phyloP scores from a whole-genome alignment of 495 filamentous ascomycete species.

The Penicillium manginii region DNA sequence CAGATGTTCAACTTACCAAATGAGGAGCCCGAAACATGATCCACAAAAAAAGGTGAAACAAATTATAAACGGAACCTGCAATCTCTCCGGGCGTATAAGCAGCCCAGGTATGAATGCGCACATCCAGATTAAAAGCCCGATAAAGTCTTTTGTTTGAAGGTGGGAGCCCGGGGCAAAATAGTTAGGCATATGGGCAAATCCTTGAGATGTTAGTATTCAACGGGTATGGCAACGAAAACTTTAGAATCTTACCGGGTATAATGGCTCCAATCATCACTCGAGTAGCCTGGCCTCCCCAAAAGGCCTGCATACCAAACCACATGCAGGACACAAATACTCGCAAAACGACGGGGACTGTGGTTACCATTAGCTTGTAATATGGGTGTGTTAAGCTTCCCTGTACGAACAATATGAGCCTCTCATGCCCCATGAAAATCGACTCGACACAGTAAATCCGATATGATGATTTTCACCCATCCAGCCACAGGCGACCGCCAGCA shows the following conservation, averaged over 20 bases:
- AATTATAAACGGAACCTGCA: conserved; percentile 11
- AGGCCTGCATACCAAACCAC: conserved; percentile 14
- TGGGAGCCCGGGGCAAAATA: conserved; percentile 11
- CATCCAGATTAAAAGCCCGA: conserved; percentile 14
- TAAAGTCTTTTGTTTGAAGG: conserved; percentile 16
- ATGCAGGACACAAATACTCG: conserved; percentile 10
- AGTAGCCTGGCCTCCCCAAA: conserved; percentile 11
- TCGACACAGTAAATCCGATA: conserved; percentile 11
- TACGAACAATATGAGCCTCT: conserved; percentile 9
- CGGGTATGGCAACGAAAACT: neutral
- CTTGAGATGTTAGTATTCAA: neutral
- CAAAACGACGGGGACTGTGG: conserved; percentile 5
- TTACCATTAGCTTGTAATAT: neutral
- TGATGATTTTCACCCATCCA: conserved; percentile 12
- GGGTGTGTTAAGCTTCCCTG: too few relatives aligned
- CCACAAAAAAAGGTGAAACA: conserved; percentile 3
- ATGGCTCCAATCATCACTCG: conserved; percentile 10
- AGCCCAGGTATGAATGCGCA: conserved; percentile 9
- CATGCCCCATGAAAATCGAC: conserved; percentile 12
- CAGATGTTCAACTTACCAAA: conserved; percentile 1
- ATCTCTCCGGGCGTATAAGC: conserved; percentile 9
- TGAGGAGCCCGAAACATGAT: conserved; percentile 7
- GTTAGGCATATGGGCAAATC: conserved; percentile 13
- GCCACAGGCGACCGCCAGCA: conserved; percentile 9
- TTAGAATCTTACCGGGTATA: conserved; percentile 5